Base-by-base conservation (phyloP, 805 yeast genomes). In the Lipomyces starkeyi region DNA sequence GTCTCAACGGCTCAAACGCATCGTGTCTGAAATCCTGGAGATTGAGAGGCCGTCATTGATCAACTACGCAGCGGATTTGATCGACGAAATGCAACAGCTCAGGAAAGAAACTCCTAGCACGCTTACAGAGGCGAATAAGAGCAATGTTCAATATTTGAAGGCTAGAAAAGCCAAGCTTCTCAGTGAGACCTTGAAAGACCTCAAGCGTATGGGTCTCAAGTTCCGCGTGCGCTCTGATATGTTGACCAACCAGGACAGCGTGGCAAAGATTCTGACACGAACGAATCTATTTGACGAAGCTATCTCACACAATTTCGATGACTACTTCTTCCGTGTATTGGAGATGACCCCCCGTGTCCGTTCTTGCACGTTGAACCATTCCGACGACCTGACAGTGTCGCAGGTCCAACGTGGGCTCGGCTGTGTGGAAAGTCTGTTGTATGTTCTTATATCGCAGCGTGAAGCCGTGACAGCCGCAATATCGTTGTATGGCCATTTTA, bases 291-390 rank as follows among this genome's bases (percentile, higher is more conserved):
- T 89, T 64, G 75, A 76, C 3, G 79, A 73, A 0, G 69, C 83
- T 1, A 64, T 71, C 1, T 75, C 87, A 52, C 80, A 80, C 13
- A 82, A 82, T 0, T 68, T 75, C 35, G 89, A 88, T 73, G 71
- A 76, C 0, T 84, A 85, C 73, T 93, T 86, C 78, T 90, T 85
- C 80, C 83, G 91, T 68, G 77, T 91, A 8, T 78, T 95, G 49
- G 98, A 95, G 73, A 75, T 93, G 34, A 78, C 94, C 57, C 98
- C 98, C 2, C 83, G 94, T 58, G 80, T 94, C 65, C 84, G 97
- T 74, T 84, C 88, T 22, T 80, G 91, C 1, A 87, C 88, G 11
- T 78, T 86, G 1, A 81, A 82, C 14, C 85, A 88, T 14, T 84
- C 88, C 8, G 89, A 86, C 7, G 98, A 92, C 73, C 87, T 91